Evolutionary conservation across 1,139 yeast genomes (phyloP), one percentile per base, ranked within the genome.

Genomic region (Protomyces lactucae-debilis): DNA sequence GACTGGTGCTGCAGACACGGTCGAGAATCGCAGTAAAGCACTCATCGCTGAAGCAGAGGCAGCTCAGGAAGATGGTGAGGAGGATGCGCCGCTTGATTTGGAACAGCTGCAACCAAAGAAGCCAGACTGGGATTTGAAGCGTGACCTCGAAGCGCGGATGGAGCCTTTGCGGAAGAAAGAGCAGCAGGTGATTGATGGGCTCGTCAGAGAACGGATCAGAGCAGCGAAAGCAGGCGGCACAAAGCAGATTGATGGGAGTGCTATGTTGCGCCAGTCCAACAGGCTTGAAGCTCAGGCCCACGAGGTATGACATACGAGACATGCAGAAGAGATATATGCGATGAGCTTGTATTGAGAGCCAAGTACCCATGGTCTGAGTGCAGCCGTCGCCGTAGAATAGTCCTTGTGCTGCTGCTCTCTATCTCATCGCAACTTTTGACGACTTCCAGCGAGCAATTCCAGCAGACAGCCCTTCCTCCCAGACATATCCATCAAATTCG

Each of bases 121-220:
- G 43, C 73, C 73, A 14, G 74, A 77, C 8, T 73, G 77, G 73
- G 83, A 80, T 68, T 69, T 79, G 55, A 76, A 78, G 68, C 70
- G 78, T 32, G 79, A 77, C 65, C 67, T 81, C 9, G 73, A 74
- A 53, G 74, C 74, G 0, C 76, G 76, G 55, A 56, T 79, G 61
- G 76, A 75, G 10, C 69, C 75, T 3, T 69, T 80, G n/a, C 75
- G 78, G 21, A 72, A 73, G 56, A 67, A 72, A 59, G 77, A 80
- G 0, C 76, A 78, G 8, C 67, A 65, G 39, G 78, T 78, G 0
- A 74, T 83, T 0, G 73, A 74, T n/a, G 68, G 73, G 23, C 61
- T 79, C 2, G 77, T 82, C 14, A 74, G 80, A 60, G 78, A 78
- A 51, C 71, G 79, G 16, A 60, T 69, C 18, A 32, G 32, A 14